Conservation (phyloP, 2,329 filamentous ascomycete species). For the Fusarium sp. region DNA sequence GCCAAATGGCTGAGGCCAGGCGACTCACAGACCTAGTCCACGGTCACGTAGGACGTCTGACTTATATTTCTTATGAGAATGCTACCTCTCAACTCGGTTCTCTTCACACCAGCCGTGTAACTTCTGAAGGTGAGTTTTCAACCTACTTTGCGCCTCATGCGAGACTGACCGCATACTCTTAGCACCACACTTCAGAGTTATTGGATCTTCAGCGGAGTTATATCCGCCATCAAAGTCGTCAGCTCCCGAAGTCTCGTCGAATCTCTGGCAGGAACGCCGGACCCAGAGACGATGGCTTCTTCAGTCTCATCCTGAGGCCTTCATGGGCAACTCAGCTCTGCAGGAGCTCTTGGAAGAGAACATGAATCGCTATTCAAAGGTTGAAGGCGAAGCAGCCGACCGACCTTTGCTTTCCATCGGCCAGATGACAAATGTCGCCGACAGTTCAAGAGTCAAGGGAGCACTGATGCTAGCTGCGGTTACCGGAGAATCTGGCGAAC, state of each 20-base stretch:
- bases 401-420: slow-evolving; percentile 66
- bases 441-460: slow-evolving; percentile 40
- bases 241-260: slow-evolving; percentile 40
- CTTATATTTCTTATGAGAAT: slow-evolving; percentile 46
- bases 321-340: slow-evolving; percentile 52
- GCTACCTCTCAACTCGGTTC: slow-evolving; percentile 42
- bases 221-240: slow-evolving; percentile 50
- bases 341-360: slow-evolving; percentile 53
- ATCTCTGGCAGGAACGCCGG: slow-evolving; percentile 48
- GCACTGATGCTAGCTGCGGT: slow-evolving; percentile 60
- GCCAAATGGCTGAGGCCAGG: slow-evolving; percentile 54
- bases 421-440: slow-evolving; percentile 60
- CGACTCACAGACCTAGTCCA: slow-evolving; percentile 48
- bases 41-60: slow-evolving; percentile 51
- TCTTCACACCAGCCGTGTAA: slow-evolving; percentile 49
- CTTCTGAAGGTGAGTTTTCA: slow-evolving; percentile 43
- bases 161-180: slow-evolving; percentile 3
- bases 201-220: slow-evolving; percentile 50
- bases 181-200: slow-evolving; percentile 50
- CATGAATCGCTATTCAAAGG: slow-evolving; percentile 46
- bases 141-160: slow-evolving; percentile 6
- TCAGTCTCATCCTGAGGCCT: slow-evolving; percentile 64
- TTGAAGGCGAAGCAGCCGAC: slow-evolving; percentile 41
- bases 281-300: slow-evolving; percentile 63
- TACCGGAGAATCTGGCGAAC: slow-evolving; percentile 68